Conservation (phyloP, 306 rosid species). For the Medicago arabica region DNA sequence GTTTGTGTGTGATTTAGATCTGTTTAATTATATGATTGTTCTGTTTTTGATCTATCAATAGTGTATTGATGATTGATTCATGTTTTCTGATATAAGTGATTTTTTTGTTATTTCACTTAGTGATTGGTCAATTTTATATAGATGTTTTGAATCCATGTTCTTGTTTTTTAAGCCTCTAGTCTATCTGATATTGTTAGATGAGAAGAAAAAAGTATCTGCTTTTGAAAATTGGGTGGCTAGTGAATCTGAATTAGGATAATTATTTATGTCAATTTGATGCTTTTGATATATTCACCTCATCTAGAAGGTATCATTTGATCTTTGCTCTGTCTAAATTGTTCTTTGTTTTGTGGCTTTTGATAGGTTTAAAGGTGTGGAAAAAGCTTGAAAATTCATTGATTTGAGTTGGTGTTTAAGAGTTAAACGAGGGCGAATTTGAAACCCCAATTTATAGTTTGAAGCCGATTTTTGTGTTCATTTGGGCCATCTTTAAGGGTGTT, state of each 20-base stretch:
- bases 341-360: constrained; percentile 5
- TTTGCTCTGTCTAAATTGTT: constrained; percentile 25
- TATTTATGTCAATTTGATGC: constrained; percentile 26
- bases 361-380: constrained; percentile 40
- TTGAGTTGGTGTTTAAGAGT: constrained; percentile 8
- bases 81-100: not conserved
- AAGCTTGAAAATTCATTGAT: constrained; percentile 14
- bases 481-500: not conserved
- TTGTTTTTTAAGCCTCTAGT: not conserved
- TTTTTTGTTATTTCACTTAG: constrained; percentile 6
- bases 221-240: constrained; percentile 13
- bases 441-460: not conserved
- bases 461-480: not conserved
- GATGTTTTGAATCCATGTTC: not conserved
- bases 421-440: constrained; percentile 29
- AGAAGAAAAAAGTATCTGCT: constrained; percentile 6
- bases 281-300: constrained; percentile 20
- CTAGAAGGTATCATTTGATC: constrained; percentile 27
- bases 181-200: constrained; percentile 2
- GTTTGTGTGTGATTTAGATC: constrained; percentile 35
- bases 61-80: not conserved
- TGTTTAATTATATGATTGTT: constrained; percentile 8
- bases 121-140: not conserved
- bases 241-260: constrained; percentile 31
- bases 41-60: constrained; percentile 17